phyloP scores from a whole-genome alignment of 2,329 filamentous ascomycete species.

The Lachnellula willkommii region DNA sequence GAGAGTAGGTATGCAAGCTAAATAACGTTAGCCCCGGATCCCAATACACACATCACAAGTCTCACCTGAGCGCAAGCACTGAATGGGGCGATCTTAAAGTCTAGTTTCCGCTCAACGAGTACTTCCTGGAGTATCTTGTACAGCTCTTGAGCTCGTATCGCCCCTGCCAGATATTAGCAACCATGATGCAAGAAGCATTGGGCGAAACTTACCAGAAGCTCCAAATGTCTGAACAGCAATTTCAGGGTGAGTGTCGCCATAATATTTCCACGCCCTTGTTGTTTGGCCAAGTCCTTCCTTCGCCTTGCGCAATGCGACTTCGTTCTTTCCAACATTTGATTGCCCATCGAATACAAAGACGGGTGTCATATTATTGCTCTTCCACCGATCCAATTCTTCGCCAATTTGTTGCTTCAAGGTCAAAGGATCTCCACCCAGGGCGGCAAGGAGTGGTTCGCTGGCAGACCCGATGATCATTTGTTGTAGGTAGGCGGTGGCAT shows the following conservation, averaged over 20 bases:
- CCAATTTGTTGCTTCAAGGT: constrained; percentile 72
- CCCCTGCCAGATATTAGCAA: constrained; percentile 48
- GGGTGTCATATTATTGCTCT: constrained; percentile 64
- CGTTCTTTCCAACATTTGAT: constrained; percentile 69
- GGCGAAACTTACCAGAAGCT: constrained; percentile 57
- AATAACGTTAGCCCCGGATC: constrained; percentile 17
- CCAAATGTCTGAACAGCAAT: constrained; percentile 84
- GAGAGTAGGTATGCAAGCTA: constrained; percentile 76
- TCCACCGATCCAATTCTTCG: constrained; percentile 68
- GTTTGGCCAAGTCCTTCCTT: constrained; percentile 64
- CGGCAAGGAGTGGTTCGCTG: constrained; percentile 83
- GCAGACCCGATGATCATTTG: constrained; percentile 68
- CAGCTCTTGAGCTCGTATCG: constrained; percentile 65
- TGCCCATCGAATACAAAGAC: constrained; percentile 92
- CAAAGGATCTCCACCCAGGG: constrained; percentile 81
- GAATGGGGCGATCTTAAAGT: constrained; percentile 81
- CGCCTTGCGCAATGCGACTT: constrained; percentile 59
- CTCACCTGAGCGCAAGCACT: constrained; percentile 79
- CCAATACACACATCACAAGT: constrained; percentile 5
- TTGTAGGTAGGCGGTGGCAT: constrained; percentile 84
- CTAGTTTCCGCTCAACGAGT: constrained; percentile 61
- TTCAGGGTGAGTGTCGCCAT: constrained; percentile 73
- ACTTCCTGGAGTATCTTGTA: constrained; percentile 73
- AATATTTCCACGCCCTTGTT: constrained; percentile 78
- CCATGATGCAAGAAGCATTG: not conserved